These are phyloP conservation scores for Antitrichia curtipendula DNA, from an alignment of 225 moss, liverwort and hornwort species.

Conservation along the genomic window DNA sequence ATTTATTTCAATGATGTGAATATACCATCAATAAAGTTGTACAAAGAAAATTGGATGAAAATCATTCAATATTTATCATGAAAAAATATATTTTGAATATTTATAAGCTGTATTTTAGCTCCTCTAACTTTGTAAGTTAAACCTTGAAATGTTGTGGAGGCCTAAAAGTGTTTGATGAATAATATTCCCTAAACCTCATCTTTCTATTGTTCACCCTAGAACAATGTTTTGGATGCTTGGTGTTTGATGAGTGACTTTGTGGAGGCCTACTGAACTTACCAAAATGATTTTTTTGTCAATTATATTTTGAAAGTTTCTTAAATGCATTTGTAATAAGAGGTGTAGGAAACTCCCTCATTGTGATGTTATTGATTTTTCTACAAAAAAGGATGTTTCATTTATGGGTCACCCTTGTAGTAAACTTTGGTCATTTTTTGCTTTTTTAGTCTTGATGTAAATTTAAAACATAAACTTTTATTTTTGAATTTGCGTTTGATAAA, in stretches of 20 bases:
- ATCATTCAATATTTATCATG: neutral
- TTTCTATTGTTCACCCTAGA: rapidly evolving
- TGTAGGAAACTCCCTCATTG: no score
- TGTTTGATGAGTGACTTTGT: neutral
- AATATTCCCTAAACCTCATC: neutral
- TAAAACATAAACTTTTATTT: no score
- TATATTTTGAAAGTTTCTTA: neutral
- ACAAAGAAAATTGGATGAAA: neutral
- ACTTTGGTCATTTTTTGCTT: neutral
- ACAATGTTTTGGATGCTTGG: neutral
- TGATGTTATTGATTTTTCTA: neutral
- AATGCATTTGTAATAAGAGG: rapidly evolving
- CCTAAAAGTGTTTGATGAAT: neutral
- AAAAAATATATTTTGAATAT: neutral
- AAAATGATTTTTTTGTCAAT: neutral
- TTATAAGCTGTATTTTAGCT: neutral
- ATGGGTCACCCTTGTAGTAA: neutral
- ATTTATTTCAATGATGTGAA: neutral
- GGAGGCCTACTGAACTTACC: rapidly evolving
- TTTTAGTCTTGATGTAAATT: neutral
- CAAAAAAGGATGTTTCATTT: neutral
- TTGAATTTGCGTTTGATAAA: neutral
- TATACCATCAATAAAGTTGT: neutral
- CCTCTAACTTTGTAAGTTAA: neutral
- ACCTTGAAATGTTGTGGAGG: neutral